A percentile compares a stretch with the other conserved stretches of the same genome.
Conservation (phyloP, 2,329 filamentous ascomycete species). For the Trichoderma polysporum region DNA sequence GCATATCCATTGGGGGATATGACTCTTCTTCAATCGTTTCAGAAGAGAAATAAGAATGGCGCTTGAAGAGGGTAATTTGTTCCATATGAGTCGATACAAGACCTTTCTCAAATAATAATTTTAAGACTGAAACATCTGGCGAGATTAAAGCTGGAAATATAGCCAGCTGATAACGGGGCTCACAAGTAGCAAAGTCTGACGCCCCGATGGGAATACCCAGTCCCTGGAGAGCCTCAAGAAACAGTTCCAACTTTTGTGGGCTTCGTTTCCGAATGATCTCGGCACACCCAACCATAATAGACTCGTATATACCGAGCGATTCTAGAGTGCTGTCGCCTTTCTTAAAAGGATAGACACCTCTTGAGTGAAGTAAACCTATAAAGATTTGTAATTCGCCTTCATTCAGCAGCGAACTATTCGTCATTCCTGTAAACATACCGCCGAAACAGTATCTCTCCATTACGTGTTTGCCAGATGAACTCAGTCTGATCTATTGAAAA, state of each 20-base stretch:
- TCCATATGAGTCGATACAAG: neutral
- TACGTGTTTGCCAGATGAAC: neutral
- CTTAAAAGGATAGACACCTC: no score
- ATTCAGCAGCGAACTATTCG: no score
- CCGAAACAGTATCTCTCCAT: neutral
- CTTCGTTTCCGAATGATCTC: neutral
- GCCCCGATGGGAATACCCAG: no score
- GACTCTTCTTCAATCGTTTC: no score
- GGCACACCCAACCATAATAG: neutral
- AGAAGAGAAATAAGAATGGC: no score
- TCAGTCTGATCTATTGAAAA: neutral
- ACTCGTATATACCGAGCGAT: no score
- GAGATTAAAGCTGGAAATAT: neutral
- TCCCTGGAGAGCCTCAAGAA: neutral
- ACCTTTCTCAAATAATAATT: neutral
- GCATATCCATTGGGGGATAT: no score
- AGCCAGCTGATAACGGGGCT: neutral
- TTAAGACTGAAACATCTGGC: neutral
- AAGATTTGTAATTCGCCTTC: neutral
- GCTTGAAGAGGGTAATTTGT: no score
- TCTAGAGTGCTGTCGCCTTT: no score
- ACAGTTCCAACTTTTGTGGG: neutral
- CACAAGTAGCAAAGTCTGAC: no score
- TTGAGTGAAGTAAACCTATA: neutral
- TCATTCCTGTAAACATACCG: accelerated